Conservation (phyloP, 2,329 filamentous ascomycete species). For the Herpomyces periplanetae region DNA sequence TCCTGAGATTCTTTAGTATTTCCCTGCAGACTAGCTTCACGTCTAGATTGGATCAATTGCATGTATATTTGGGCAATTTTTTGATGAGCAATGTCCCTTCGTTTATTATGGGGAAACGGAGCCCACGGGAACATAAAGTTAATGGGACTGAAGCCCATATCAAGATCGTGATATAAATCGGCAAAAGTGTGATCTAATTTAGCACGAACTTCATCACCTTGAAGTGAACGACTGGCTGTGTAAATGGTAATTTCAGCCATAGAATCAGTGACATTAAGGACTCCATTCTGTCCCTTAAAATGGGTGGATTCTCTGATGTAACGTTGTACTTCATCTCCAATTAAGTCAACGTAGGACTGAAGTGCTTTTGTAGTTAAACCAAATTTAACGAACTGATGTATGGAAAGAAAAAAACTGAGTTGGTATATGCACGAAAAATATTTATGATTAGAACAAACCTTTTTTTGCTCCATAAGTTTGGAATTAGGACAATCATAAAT, state of each 20-base stretch:
- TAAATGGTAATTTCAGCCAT: conserved; percentile 69
- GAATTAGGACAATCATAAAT: conserved; percentile 68
- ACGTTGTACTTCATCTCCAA: conserved; percentile 27
- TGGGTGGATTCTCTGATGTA: conserved; percentile 25
- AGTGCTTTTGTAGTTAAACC: conserved; percentile 36
- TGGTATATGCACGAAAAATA: conserved; percentile 3
- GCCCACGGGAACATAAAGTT: conserved; percentile 73
- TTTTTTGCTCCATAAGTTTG: conserved; percentile 87
- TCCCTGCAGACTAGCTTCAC: conserved; percentile 8
- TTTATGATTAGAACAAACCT: conserved; percentile 13
- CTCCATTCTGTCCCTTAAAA: conserved; percentile 26
- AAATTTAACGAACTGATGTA: conserved; percentile 30
- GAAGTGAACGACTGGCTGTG: conserved; percentile 46
- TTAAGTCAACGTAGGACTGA: conserved; percentile 35
- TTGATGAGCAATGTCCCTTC: conserved; percentile 34
- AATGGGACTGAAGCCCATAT: conserved; percentile 56
- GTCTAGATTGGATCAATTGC: conserved; percentile 35
- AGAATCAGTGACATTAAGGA: conserved; percentile 26
- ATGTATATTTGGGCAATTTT: conserved; percentile 49
- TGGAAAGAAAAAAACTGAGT: too few species aligned
- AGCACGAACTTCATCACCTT: conserved; percentile 42
- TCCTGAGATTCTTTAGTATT: conserved; percentile 19
- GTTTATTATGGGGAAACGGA: conserved; percentile 52
- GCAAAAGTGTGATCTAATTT: conserved; percentile 46
- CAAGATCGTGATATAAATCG: conserved; percentile 46